Percentiles rank a stretch among this genome's conserved stretches.
Evolutionary conservation across 257 asterid genomes (phyloP).

Genomic region (Eustoma russellianum): DNA sequence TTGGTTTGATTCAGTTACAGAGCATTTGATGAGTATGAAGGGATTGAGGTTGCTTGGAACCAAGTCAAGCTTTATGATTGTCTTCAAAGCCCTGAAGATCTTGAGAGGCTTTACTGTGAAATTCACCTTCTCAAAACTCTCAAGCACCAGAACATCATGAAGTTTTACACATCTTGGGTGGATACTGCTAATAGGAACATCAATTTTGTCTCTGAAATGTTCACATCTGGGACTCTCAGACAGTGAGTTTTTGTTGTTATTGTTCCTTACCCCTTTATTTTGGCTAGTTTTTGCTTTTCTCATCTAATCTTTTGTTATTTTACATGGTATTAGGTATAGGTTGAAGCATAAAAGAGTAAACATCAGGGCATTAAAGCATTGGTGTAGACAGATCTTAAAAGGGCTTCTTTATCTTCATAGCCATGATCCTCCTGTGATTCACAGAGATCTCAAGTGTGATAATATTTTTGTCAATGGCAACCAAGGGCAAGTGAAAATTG

Average conservation of each 20-base stretch:
- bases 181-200: slow-evolving; percentile 44
- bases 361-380: slow-evolving; percentile 45
- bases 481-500: slow-evolving; percentile 50
- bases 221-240: slow-evolving; percentile 45
- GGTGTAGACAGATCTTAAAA: slow-evolving; percentile 49
- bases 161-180: slow-evolving; percentile 49
- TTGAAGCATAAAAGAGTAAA: slow-evolving; percentile 39
- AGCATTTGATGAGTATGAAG: slow-evolving; percentile 50
- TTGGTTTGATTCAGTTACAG: slow-evolving; percentile 31
- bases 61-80: slow-evolving; percentile 43
- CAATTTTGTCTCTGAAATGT: slow-evolving; percentile 49
- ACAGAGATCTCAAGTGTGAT: slow-evolving; percentile 53
- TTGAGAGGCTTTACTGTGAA: slow-evolving; percentile 46
- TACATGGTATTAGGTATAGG: slow-evolving; percentile 28
- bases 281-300: slow-evolving; percentile 1
- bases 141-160: slow-evolving; percentile 38
- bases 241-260: slow-evolving; percentile 22
- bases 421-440: slow-evolving; percentile 50
- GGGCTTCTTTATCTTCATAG: slow-evolving; percentile 48
- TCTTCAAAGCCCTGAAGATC: slow-evolving; percentile 45
- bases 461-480: slow-evolving; percentile 47
- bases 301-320: slow-evolving; percentile 1
- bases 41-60: slow-evolving; percentile 53
- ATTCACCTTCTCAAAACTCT: slow-evolving; percentile 41
- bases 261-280: background rate